Evolutionary conservation across 768 basidiomycete genomes (phyloP).

Genomic region (Boletus speciosus): DNA sequence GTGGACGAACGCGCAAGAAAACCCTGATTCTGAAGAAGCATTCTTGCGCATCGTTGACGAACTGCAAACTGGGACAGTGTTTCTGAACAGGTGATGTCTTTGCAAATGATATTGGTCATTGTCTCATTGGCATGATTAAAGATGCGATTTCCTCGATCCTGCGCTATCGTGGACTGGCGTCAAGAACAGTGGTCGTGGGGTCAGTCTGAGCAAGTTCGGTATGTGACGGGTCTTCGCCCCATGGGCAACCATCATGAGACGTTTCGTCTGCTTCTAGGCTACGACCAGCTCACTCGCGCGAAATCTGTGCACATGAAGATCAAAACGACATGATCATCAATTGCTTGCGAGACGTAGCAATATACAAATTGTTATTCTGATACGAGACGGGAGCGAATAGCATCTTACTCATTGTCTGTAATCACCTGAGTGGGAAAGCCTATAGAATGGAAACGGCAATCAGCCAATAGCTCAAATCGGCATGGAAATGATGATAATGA

Average conservation of each 20-base stretch:
- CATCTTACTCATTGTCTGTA: background rate
- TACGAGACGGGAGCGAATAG: background rate
- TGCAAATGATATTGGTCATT: background rate
- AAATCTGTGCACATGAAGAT: conserved; percentile 86
- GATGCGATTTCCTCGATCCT: conserved; percentile 89
- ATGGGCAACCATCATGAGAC: background rate
- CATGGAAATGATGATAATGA: background rate
- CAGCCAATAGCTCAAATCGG: background rate
- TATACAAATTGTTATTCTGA: background rate
- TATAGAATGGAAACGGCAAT: background rate
- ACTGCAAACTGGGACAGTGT: conserved; percentile 89
- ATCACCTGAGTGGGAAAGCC: background rate
- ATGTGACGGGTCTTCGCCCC: conserved; percentile 19
- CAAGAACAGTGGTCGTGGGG: conserved; percentile 88
- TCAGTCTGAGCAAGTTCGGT: conserved; percentile 91
- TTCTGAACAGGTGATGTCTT: conserved; percentile 69
- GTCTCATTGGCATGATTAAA: conserved; percentile 23
- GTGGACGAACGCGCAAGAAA: conserved; percentile 76
- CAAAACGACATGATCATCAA: conserved; percentile 38
- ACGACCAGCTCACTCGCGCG: conserved; percentile 78
- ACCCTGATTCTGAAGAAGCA: conserved; percentile 58
- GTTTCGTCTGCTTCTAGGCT: conserved; percentile 48
- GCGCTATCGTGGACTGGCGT: conserved; percentile 93
- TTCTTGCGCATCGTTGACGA: conserved; percentile 65
- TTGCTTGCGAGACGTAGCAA: too few species aligned